Base-by-base conservation (phyloP, 2,329 filamentous ascomycete species). In the Pseudocercospora vitis region DNA sequence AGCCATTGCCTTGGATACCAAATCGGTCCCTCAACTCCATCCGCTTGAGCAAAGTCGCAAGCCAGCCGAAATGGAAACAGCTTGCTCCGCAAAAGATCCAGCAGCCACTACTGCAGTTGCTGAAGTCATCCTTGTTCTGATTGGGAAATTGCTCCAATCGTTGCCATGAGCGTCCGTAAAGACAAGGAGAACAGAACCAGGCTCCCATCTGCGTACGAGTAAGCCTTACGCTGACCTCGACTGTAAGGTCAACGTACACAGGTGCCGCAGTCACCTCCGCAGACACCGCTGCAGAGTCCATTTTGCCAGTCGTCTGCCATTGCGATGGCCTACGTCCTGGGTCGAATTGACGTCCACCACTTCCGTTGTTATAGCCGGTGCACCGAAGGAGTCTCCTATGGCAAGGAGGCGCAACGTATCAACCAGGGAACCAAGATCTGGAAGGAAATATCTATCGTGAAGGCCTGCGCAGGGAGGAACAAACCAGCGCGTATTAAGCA, bases 301-400 rank as follows among this genome's bases (percentile, higher is more conserved):
- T 45, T 45, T 14, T 45, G 42, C 42, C 42, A 45, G 16, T 45
- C 42, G 42, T 45, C 42, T 7, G 42, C 42, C 42, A 45, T 45
- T 19, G 6, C 29, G 24, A 9, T 1, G 4, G 12, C 24, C n/a
- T 4, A 12, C 19, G n/a, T n/a, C n/a, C n/a, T n/a, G n/a, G n/a
- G n/a, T n/a, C n/a, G n/a, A n/a, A n/a, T n/a, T n/a, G n/a, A n/a
- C n/a, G n/a, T n/a, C n/a, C n/a, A n/a, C n/a, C n/a, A n/a, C n/a
- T n/a, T n/a, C n/a, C n/a, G n/a, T n/a, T n/a, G n/a, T n/a, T n/a
- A n/a, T n/a, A n/a, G n/a, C n/a, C n/a, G n/a, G n/a, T n/a, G n/a
- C n/a, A n/a, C n/a, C n/a, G n/a, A n/a, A n/a, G n/a, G n/a, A n/a
- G n/a, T n/a, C n/a, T n/a, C n/a, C n/a, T n/a, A n/a, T n/a, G n/a